These are phyloP conservation scores for Tothia fuscella DNA, from an alignment of 2,329 filamentous ascomycete species.

Conservation along the genomic window DNA sequence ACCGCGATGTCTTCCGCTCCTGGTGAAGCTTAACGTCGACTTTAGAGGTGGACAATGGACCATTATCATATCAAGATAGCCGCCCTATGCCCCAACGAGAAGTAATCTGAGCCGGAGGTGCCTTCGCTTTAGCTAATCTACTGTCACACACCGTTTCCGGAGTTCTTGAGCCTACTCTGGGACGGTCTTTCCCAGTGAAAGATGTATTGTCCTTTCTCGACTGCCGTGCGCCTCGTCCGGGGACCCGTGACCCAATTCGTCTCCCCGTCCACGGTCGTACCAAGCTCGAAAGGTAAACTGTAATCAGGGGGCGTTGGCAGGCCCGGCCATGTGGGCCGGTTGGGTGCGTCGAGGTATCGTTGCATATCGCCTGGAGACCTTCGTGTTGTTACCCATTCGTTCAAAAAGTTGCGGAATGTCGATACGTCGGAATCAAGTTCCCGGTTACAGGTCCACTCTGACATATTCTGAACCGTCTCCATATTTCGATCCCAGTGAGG, in stretches of 20 bases:
- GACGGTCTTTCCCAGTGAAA: conserved; percentile 5
- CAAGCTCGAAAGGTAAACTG: conserved; percentile 5
- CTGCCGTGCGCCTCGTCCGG: conserved; percentile 4
- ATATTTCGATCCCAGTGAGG: conserved; percentile 17
- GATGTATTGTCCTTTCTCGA: conserved; percentile 3
- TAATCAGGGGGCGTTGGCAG: conserved; percentile 5
- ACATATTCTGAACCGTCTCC: conserved; percentile 12
- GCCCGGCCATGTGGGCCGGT: conserved; percentile 6
- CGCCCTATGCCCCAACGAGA: no score
- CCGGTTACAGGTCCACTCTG: conserved; percentile 9
- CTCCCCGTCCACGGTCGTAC: conserved; percentile 1
- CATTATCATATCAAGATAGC: no score
- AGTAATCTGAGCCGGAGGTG: no score
- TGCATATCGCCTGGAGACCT: conserved; percentile 1
- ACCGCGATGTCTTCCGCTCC: no score
- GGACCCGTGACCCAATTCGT: conserved; percentile 4
- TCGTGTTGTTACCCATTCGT: conserved; percentile 9
- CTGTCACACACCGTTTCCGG: not conserved
- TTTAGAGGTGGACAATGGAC: no score
- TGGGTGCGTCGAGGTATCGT: conserved; percentile 6
- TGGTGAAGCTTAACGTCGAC: no score
- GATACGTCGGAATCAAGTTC: conserved; percentile 8
- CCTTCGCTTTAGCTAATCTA: no score
- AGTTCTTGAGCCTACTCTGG: conserved; percentile 4
- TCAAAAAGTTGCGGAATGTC: conserved; percentile 8